Conservation (phyloP, 2,329 filamentous ascomycete species). For the Trichothecium roseum region DNA sequence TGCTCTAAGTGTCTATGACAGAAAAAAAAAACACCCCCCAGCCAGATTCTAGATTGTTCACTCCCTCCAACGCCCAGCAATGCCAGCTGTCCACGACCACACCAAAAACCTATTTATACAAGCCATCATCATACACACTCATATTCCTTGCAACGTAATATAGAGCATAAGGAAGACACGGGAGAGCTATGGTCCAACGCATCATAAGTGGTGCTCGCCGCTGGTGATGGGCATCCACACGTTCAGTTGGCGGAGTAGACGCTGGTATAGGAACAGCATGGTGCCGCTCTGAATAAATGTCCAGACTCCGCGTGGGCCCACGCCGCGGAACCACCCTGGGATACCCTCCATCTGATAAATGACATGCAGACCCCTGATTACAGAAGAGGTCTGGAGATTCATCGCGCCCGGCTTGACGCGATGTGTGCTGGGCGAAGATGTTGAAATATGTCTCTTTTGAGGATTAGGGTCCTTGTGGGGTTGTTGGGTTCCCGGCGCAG, state of each 20-base stretch:
- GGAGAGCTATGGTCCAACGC: conserved; percentile 9
- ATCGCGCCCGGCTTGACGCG: conserved; percentile 69
- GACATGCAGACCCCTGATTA: conserved; percentile 70
- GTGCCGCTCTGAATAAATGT: conserved; percentile 94
- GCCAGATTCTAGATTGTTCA: too few relatives aligned
- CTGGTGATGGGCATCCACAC: conserved; percentile 23
- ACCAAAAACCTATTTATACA: neutral
- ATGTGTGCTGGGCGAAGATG: conserved; percentile 78
- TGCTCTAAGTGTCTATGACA: too few relatives aligned
- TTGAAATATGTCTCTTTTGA: conserved; percentile 71
- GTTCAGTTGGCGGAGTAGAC: conserved; percentile 69
- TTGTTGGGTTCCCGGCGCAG: conserved; percentile 29
- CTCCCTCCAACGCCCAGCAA: neutral
- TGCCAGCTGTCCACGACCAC: neutral
- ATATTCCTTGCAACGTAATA: neutral
- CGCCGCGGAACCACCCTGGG: conserved; percentile 85
- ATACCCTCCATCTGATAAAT: conserved; percentile 89
- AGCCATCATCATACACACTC: neutral
- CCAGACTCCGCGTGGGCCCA: conserved; percentile 89
- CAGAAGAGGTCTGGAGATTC: conserved; percentile 79
- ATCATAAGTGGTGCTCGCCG: conserved; percentile 10
- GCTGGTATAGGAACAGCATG: conserved; percentile 94
- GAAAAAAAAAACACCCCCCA: too few relatives aligned
- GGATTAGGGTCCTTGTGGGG: conserved; percentile 28
- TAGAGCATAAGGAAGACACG: conserved; percentile 1